Conservation (phyloP, 176 grass and related monocot genomes). For the Oryza punctata region DNA sequence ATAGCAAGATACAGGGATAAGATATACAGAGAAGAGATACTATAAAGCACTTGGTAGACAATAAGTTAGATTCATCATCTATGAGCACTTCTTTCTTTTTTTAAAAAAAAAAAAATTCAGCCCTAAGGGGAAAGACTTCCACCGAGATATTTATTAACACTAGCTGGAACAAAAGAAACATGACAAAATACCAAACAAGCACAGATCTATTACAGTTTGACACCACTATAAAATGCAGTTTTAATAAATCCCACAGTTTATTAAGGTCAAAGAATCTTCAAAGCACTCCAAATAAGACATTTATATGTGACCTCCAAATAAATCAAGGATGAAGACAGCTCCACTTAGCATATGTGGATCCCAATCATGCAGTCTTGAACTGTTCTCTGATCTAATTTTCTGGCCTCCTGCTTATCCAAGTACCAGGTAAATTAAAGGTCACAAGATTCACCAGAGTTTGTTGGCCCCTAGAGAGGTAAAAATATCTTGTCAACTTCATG, state of each 20-base stretch:
- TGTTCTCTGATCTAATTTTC: background rate
- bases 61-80: background rate
- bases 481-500: slow-evolving; percentile 11
- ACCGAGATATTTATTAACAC: background rate
- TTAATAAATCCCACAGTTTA: background rate
- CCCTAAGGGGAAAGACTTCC: too few relatives aligned
- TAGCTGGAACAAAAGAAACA: background rate
- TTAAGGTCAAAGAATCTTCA: slow-evolving; percentile 4
- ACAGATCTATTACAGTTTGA: background rate
- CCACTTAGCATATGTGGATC: slow-evolving; percentile 34
- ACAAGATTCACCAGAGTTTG: slow-evolving; percentile 21
- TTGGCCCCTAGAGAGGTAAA: background rate
- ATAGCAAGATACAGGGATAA: background rate
- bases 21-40: background rate
- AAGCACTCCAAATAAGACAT: background rate
- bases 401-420: slow-evolving; percentile 2
- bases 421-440: slow-evolving; percentile 29
- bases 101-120: too few relatives aligned
- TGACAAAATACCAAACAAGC: background rate
- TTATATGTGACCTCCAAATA: slow-evolving; percentile 13
- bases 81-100: too few relatives aligned
- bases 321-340: slow-evolving; percentile 25
- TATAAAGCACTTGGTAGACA: background rate
- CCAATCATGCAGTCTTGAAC: slow-evolving; percentile 19
- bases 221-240: background rate